Evolutionary conservation across 768 basidiomycete genomes (phyloP).

Genomic region (Russula sp.): DNA sequence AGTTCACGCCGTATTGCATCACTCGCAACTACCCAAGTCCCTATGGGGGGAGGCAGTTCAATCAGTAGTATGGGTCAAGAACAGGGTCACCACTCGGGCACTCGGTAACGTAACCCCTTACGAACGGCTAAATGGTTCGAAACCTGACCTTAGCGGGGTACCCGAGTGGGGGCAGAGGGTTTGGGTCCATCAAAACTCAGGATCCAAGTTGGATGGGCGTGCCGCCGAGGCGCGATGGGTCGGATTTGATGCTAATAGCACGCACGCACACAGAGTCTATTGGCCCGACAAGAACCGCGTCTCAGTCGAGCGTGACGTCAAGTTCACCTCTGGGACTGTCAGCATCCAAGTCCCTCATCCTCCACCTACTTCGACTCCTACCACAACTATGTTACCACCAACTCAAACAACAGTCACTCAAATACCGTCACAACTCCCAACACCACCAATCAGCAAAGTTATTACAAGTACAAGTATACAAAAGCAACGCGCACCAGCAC

Average conservation of each 20-base stretch:
- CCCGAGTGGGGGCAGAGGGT: background rate
- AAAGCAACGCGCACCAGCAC: too few species aligned
- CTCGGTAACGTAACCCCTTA: conserved; percentile 25
- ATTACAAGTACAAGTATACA: too few species aligned
- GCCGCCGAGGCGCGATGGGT: background rate
- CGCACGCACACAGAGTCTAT: background rate
- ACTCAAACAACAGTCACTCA: too few species aligned
- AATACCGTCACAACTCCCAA: too few species aligned
- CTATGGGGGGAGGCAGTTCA: conserved; percentile 5
- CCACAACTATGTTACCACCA: too few species aligned
- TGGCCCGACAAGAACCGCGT: too few species aligned
- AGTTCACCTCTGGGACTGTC: background rate
- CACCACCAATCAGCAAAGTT: too few species aligned
- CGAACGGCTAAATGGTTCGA: conserved; percentile 9
- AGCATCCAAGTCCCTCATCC: too few species aligned
- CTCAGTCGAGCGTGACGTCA: background rate
- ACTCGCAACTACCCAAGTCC: background rate
- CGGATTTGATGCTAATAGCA: background rate
- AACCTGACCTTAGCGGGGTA: conserved; percentile 10
- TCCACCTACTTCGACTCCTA: too few species aligned
- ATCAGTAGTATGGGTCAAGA: conserved; percentile 34
- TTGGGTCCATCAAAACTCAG: background rate
- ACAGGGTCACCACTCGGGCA: conserved; percentile 8
- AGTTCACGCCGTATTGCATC: conserved; percentile 16
- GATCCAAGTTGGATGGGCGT: background rate